phyloP scores from a whole-genome alignment of 257 asterid genomes.

The Ajuga chamaepitys region DNA sequence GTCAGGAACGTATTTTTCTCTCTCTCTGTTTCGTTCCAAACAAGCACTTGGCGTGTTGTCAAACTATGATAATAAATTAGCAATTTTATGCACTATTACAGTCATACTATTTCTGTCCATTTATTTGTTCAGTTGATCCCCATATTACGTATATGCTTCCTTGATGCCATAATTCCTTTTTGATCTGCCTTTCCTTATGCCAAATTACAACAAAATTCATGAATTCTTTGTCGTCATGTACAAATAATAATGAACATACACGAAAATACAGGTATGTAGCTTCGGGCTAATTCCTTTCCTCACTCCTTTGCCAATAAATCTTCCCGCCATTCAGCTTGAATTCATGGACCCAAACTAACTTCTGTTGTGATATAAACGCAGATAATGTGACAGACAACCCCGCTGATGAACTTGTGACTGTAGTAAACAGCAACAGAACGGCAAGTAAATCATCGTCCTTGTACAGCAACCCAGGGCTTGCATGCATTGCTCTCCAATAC shows the following conservation, averaged over 20 bases:
- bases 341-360: background rate
- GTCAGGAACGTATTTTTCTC: background rate
- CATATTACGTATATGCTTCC: too few species aligned
- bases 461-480: slow-evolving; percentile 79
- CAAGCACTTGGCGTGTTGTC: background rate
- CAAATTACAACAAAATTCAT: background rate
- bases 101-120: too few species aligned
- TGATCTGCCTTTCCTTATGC: background rate
- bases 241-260: background rate
- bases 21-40: background rate
- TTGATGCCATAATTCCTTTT: background rate
- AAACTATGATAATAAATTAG: background rate
- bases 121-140: background rate
- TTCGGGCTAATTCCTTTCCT: background rate
- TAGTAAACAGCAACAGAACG: slow-evolving; percentile 58
- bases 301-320: too few species aligned
- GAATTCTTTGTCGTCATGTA: background rate
- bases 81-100: background rate
- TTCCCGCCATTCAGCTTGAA: background rate
- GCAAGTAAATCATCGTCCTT: slow-evolving; percentile 55
- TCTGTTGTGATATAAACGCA: slow-evolving; percentile 21
- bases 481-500: slow-evolving; percentile 88
- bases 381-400: slow-evolving; percentile 82
- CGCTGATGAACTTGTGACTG: slow-evolving; percentile 60
- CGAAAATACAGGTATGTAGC: background rate